Evolutionary conservation across 2,329 filamentous ascomycete genomes (phyloP), one percentile per base, ranked within the genome.

Genomic region (Chaetomium strumarium): DNA sequence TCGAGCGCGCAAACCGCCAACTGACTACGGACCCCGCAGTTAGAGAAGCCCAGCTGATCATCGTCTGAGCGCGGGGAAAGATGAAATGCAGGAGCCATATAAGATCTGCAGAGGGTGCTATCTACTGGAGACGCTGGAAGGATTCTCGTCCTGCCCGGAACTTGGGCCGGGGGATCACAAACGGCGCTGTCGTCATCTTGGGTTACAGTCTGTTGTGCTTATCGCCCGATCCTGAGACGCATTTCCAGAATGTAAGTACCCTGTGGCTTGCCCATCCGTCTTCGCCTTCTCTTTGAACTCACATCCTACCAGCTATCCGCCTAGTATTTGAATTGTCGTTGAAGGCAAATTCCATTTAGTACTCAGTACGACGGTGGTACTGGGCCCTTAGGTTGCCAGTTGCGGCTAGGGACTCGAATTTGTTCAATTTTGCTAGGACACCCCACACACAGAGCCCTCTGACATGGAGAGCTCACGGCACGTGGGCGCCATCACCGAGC

Each of bases 401-500:
- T 41, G 41, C 46, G 29, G 41, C 45, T 34, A 24, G 24, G 24
- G 24, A 24, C 24, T 7, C 7, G 24, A 30, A 41, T 13, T 34
- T n/a, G n/a, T 8, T n/a, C 34, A 16, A 37, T 37, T 37, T 37
- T 37, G 34, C 14, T 16, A 3, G 12, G 12, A n/a, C 13, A n/a
- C 34, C 34, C 34, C 34, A 37, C 34, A 14, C 34, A 41, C 30
- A 19, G 6, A 16, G 34, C 48, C 34, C 43, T 51, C 43, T 51
- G 34, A 40, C 46, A 70, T 69, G 66, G 66, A 64, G 57, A 58
- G 52, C 42, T 63, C 64, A 36, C 60, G 64, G 56, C 68, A 71
- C 64, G 67, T 70, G 59, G 65, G 64, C 54, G 68, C 51, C 55
- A 51, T 77, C 62, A 69, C 72, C 59, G 75, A 78, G 70, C 72